Percentiles rank a stretch among this genome's conserved stretches.
Conservation (phyloP, 2,329 filamentous ascomycete genomes). For the Hymenoscyphus salicellus region DNA sequence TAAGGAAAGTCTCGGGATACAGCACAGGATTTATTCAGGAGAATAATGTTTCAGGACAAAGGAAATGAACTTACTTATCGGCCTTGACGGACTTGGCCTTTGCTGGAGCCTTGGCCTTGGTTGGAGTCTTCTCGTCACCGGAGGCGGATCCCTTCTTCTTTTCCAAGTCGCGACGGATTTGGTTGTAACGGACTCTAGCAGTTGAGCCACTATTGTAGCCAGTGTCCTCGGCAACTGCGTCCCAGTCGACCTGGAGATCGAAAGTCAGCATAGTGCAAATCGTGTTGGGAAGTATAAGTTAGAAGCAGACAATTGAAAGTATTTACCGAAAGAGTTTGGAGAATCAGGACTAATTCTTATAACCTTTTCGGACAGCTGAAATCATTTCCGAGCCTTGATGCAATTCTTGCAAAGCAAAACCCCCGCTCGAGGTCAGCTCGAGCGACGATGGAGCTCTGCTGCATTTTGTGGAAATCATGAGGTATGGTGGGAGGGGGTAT, state of each 20-base stretch:
- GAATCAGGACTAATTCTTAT: neutral
- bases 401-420: too few relatives aligned
- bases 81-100: slow-evolving; percentile 3
- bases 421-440: too few relatives aligned
- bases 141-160: slow-evolving; percentile 38
- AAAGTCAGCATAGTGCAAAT: neutral
- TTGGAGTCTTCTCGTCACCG: neutral
- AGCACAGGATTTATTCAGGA: too few relatives aligned
- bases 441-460: too few relatives aligned
- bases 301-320: neutral
- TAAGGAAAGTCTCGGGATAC: too few relatives aligned
- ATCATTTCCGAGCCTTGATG: too few relatives aligned
- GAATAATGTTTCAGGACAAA: too few relatives aligned
- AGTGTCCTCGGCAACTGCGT: slow-evolving; percentile 42
- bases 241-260: slow-evolving; percentile 42
- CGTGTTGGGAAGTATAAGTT: neutral
- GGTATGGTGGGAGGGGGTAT: neutral
- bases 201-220: slow-evolving; percentile 46
- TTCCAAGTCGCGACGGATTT: slow-evolving; percentile 42
- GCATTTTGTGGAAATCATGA: too few relatives aligned
- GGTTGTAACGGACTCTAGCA: slow-evolving; percentile 49
- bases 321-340: neutral
- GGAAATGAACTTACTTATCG: neutral
- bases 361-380: neutral
- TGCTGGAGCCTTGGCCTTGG: neutral